phyloP scores from a whole-genome alignment of 2,329 filamentous ascomycete genomes.

The Elsinoe perseae region DNA sequence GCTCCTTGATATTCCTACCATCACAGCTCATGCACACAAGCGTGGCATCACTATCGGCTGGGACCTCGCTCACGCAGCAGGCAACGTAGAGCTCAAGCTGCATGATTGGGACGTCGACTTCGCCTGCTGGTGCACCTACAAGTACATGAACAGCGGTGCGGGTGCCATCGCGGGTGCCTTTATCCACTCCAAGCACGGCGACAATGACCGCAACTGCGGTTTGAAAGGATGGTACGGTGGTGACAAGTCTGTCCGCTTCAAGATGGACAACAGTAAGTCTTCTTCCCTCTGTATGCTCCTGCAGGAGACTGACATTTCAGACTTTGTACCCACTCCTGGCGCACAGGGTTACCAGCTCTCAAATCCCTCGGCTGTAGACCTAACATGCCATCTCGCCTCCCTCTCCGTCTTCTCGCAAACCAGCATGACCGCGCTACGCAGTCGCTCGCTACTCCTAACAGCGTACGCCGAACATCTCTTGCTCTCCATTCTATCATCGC shows the following conservation, averaged over 20 bases:
- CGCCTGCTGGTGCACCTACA: constrained; percentile 89
- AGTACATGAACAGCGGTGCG: constrained; percentile 82
- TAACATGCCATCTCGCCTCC: constrained; percentile 63
- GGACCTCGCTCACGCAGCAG: constrained; percentile 81
- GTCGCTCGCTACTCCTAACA: constrained; percentile 65
- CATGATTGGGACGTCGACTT: constrained; percentile 92
- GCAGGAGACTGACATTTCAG: neutral
- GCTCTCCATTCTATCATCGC: constrained; percentile 19
- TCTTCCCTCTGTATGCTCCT: neutral
- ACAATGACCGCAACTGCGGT: constrained; percentile 40
- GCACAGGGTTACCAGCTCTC: constrained; percentile 75
- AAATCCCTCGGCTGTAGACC: constrained; percentile 72
- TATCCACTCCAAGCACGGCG: constrained; percentile 66
- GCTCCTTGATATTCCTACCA: constrained; percentile 70
- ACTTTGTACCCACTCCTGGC: constrained; percentile 67
- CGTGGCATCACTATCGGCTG: constrained; percentile 70
- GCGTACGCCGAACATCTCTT: constrained; percentile 63
- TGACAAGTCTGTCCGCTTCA: constrained; percentile 67
- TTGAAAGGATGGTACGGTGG: constrained; percentile 83
- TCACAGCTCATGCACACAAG: constrained; percentile 67
- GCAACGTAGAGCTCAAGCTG: constrained; percentile 69
- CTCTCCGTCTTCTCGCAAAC: constrained; percentile 68
- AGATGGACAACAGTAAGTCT: constrained; percentile 60
- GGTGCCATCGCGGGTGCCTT: constrained; percentile 74
- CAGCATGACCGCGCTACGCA: constrained; percentile 58